phyloP scores from a whole-genome alignment of 164 flowering plant species.

The Akebia trifoliata region DNA sequence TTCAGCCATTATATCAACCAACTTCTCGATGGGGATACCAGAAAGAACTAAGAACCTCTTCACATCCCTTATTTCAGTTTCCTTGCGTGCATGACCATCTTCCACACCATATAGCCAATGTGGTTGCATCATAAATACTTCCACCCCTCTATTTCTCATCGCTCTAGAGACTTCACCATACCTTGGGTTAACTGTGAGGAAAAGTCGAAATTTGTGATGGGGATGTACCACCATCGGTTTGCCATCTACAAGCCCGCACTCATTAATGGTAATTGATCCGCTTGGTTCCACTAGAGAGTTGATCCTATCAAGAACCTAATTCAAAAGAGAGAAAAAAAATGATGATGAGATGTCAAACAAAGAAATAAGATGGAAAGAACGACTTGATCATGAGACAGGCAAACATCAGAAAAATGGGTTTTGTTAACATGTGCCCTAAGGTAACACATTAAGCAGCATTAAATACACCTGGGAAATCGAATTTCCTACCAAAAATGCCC shows the following conservation, averaged over 20 bases:
- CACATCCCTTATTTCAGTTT: conserved; percentile 46
- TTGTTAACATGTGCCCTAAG: too few species aligned
- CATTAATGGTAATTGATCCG: conserved; percentile 84
- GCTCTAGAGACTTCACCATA: conserved; percentile 95
- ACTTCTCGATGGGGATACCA: conserved; percentile 50
- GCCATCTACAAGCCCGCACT: conserved; percentile 88
- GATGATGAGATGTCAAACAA: not conserved
- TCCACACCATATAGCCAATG: conserved; percentile 39
- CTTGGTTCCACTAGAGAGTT: conserved; percentile 88
- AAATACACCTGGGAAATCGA: too few species aligned
- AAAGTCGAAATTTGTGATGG: conserved; percentile 79
- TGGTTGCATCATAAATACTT: conserved; percentile 79
- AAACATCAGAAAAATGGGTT: too few species aligned
- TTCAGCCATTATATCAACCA: conserved; percentile 74
- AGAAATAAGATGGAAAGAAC: not conserved
- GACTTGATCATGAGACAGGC: not conserved
- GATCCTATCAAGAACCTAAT: conserved; percentile 93
- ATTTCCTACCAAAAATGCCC: too few species aligned
- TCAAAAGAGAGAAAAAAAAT: not conserved
- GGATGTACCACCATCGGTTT: conserved; percentile 70
- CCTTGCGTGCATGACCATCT: conserved; percentile 19
- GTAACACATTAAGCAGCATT: too few species aligned
- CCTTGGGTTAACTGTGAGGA: conserved; percentile 81
- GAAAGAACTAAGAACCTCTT: conserved; percentile 62
- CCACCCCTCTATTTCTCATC: conserved; percentile 97